Base-by-base conservation (phyloP, 1,284 basidiomycete species). In the Fomes fomentarius region DNA sequence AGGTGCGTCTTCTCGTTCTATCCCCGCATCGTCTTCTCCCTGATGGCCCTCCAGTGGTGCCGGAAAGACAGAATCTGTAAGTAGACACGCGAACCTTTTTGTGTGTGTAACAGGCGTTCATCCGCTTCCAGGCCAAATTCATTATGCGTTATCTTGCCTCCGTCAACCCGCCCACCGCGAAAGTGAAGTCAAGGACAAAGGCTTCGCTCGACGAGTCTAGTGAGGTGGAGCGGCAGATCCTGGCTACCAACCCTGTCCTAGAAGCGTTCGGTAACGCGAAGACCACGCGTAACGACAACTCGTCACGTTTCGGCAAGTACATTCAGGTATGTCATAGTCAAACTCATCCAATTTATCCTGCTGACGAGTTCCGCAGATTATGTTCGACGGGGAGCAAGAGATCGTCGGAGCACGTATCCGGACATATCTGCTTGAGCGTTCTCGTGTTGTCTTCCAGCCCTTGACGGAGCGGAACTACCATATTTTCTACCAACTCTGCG, bases 231-330 rank as follows among this genome's bases (percentile, higher is more conserved):
- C 86, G 90, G 51, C 96, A 98, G 72, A 99, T 99, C 58, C 79
- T 99, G 43, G 97, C 97, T 31, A 98, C 96, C 30, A 99, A 99
- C 70, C 97, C 97, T 17, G 98, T 98, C 67, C 90, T 99, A 69
- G 97, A 99, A 74, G 94, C 97, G 0, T 99, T 99, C 65, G 97
- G 97, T 66, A 99, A 99, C 73, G 97, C 97, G 17, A 99, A 99
- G 76, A 99, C 97, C 25, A 98, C 96, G 4, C 84, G 97, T 53
- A 99, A 99, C 69, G 97, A 99, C 76, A 99, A 99, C 74, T 98
- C 95, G 14, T 99, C 96, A 15, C 88, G 97, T 48, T 99, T 99
- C 71, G 97, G 97, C 59, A 99, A 99, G 76, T 99, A 99, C 75
- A 98, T 99, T 61, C 96, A 99, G 83, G 94, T 95, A 48, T 59